Base-by-base conservation (phyloP, 768 basidiomycete genomes). In the Tephrocybe sp. region DNA sequence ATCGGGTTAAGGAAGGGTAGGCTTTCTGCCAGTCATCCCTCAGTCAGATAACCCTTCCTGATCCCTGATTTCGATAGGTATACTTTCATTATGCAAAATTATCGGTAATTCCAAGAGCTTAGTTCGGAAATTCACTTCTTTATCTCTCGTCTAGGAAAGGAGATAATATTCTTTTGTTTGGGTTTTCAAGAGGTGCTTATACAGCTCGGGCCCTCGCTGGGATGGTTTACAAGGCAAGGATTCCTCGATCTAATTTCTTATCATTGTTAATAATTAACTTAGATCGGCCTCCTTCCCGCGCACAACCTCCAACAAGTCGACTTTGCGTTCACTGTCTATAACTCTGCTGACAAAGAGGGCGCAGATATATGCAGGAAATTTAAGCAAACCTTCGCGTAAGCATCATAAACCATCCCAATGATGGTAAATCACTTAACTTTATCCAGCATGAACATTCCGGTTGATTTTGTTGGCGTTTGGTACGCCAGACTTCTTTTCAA, bases 391-490 rank as follows among this genome's bases (percentile, higher is more conserved):
- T 69, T 67, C 21, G 55, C 58, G 58, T 59, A 44, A 7, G 58
- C 52, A 30, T 18, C 3, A 39, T 50, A n/a, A n/a, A 16, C 19
- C 5, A n/a, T 16, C 7, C 27, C 32, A 11, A 5, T 18, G 19
- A 22, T 5, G 2, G 4, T 35, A n/a, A n/a, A 1, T n/a, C 30
- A 16, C 12, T 36, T 30, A 8, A 12, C 19, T 19, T 3, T 32
- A 34, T 19, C 36, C 19, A 54, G 53, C 2, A 40, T 39, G 18
- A 49, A 51, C 1, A 62, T 64, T 15, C 58, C 56, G 13, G 60
- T 69, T n/a, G 63, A 69, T 16, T 69, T 69, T 39, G 47, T 69
- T 3, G 67, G 67, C 9, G 65, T 69, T n/a, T 69, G 67, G 67
- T 69, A 51, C 12, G 62, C 30, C 7, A 2, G 18, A 27, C 13